Evolutionary conservation across 2,329 filamentous ascomycete species (phyloP).

Genomic region (Alternaria rosae): DNA sequence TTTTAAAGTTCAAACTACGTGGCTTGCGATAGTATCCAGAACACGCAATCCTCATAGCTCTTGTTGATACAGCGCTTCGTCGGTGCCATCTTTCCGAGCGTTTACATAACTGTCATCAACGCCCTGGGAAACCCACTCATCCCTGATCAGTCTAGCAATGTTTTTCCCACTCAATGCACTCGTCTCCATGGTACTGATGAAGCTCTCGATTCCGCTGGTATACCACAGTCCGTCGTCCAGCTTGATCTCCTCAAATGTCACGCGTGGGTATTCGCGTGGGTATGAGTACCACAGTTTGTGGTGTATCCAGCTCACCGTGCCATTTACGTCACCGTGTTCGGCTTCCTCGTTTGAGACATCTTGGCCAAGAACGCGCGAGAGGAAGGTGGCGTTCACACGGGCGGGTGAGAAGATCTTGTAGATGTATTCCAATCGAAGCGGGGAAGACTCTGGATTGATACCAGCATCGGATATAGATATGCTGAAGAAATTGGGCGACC

Average conservation of each 20-base stretch:
- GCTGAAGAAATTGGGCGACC: slow-evolving; percentile 82
- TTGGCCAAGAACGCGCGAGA: slow-evolving; percentile 58
- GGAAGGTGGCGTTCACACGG: slow-evolving; percentile 56
- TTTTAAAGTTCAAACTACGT: not conserved
- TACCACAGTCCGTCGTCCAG: slow-evolving; percentile 72
- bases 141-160: slow-evolving; percentile 73
- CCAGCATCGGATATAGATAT: slow-evolving; percentile 75
- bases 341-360: slow-evolving; percentile 40
- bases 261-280: slow-evolving; percentile 81
- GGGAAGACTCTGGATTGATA: slow-evolving; percentile 60
- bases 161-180: slow-evolving; percentile 91
- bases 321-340: slow-evolving; percentile 41
- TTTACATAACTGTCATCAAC: not conserved
- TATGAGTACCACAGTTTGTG: slow-evolving; percentile 80
- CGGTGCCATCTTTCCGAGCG: not conserved
- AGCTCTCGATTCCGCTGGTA: slow-evolving; percentile 79
- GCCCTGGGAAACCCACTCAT: slow-evolving; percentile 58
- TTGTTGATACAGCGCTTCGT: not conserved
- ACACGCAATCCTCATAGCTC: not conserved
- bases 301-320: slow-evolving; percentile 42
- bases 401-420: slow-evolving; percentile 73
- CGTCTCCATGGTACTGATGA: slow-evolving; percentile 98
- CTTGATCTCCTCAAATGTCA: slow-evolving; percentile 83
- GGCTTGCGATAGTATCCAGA: not conserved
- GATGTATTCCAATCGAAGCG: slow-evolving; percentile 59